Evolutionary conservation across 495 filamentous ascomycete genomes (phyloP).

Genomic region (Niebla homalea): DNA sequence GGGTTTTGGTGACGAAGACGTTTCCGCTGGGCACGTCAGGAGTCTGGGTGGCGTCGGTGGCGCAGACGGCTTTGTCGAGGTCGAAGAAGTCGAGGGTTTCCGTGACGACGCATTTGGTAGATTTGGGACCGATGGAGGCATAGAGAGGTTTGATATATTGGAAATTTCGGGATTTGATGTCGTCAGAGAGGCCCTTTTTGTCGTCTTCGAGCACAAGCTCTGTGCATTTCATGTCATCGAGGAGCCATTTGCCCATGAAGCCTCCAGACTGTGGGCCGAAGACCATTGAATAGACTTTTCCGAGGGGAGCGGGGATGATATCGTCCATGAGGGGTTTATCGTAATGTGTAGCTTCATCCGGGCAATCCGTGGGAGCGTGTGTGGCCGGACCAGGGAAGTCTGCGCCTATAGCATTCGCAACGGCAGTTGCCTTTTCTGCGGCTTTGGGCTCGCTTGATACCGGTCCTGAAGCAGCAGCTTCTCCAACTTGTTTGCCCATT

Average conservation of each 20-base stretch:
- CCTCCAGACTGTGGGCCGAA: conserved; percentile 67
- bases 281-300: conserved; percentile 77
- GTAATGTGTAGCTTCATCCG: conserved; percentile 63
- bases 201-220: conserved; percentile 76
- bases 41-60: conserved; percentile 71
- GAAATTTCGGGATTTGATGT: conserved; percentile 60
- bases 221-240: conserved; percentile 74
- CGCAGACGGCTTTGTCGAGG: conserved; percentile 70
- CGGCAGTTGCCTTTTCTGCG: conserved; percentile 39
- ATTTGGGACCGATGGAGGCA: conserved; percentile 75
- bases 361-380: conserved; percentile 74
- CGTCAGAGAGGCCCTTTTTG: conserved; percentile 58
- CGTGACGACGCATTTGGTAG: conserved; percentile 87
- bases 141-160: conserved; percentile 86
- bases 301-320: conserved; percentile 71
- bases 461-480: conserved; percentile 22
- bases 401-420: conserved; percentile 32
- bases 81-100: conserved; percentile 72
- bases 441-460: conserved; percentile 31
- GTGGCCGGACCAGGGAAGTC: conserved; percentile 83
- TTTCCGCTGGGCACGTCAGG: conserved; percentile 93
- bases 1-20: conserved; percentile 81
- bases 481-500: conserved; percentile 32
- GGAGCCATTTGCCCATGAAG: conserved; percentile 75
- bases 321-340: conserved; percentile 79